Evolutionary conservation across 768 basidiomycete genomes (phyloP).

Genomic region (Crassisporium funariophilum): DNA sequence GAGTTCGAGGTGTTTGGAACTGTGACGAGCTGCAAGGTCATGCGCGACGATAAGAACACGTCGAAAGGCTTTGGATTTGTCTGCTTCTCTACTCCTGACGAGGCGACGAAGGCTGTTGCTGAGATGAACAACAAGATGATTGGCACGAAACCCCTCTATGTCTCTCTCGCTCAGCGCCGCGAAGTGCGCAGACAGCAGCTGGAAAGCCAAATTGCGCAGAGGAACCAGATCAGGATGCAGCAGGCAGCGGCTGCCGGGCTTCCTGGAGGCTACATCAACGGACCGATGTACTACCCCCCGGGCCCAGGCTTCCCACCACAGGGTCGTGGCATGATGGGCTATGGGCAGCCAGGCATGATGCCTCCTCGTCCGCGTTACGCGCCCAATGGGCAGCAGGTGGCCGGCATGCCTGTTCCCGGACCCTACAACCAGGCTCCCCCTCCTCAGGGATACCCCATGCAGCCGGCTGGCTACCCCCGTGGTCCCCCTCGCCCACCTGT

Average conservation of each 20-base stretch:
- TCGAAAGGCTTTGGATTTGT: constrained; percentile 99
- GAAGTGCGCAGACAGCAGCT: constrained; percentile 98
- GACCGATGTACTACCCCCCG: constrained; percentile 86
- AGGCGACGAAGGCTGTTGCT: constrained; percentile 98
- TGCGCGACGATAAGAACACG: constrained; percentile 93
- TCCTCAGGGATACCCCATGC: constrained; percentile 74
- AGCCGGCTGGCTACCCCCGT: constrained; percentile 55
- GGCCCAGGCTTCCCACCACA: constrained; percentile 83
- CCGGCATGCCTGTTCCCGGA: constrained; percentile 75
- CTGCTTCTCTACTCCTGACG: constrained; percentile 97
- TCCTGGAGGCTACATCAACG: constrained; percentile 81
- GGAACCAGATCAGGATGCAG: constrained; percentile 95
- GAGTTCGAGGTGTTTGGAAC: constrained; percentile 98
- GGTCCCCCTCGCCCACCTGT: constrained; percentile 64
- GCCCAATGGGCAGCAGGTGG: constrained; percentile 70
- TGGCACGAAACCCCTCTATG: constrained; percentile 96
- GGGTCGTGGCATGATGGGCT: constrained; percentile 78
- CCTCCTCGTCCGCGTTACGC: constrained; percentile 86
- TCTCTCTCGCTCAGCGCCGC: constrained; percentile 96
- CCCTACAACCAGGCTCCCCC: constrained; percentile 75
- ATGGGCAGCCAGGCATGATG: constrained; percentile 84
- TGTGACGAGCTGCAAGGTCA: constrained; percentile 98
- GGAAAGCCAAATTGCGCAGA: constrained; percentile 98
- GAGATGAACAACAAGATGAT: constrained; percentile 99
- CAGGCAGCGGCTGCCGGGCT: constrained; percentile 89